phyloP scores from a whole-genome alignment of 805 yeast species.

The Candida namnaoensis region DNA sequence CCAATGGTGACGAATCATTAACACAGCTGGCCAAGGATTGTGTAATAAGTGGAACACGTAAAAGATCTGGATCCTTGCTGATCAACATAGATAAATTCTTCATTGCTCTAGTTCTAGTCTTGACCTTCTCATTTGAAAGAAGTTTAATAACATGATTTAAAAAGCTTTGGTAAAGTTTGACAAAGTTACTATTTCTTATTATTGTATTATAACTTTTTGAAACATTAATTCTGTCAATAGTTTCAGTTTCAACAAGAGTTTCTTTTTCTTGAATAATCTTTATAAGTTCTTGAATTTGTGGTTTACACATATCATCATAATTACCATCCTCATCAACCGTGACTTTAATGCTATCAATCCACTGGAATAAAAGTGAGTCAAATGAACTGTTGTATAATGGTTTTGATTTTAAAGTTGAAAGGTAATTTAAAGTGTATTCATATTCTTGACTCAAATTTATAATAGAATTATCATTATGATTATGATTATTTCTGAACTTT shows the following conservation, averaged over 20 bases:
- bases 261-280: no score
- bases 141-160: conserved; percentile 38
- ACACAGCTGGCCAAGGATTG: conserved; percentile 42
- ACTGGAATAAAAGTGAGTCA: conserved; percentile 10
- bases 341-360: conserved; percentile 9
- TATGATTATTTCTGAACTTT: conserved; percentile 20
- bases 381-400: not conserved
- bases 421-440: no score
- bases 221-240: not conserved
- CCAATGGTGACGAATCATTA: conserved; percentile 57
- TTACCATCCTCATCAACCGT: not conserved
- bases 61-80: conserved; percentile 39
- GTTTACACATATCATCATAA: not conserved
- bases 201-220: not conserved
- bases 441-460: no score
- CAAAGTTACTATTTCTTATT: conserved; percentile 8
- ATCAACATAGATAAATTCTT: conserved; percentile 51
- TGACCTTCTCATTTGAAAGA: conserved; percentile 39
- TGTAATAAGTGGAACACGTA: conserved; percentile 42
- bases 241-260: no score
- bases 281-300: no score
- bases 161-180: conserved; percentile 40
- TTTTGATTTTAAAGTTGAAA: not conserved
- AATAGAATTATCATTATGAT: not conserved
- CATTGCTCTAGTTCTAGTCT: conserved; percentile 55